Evolutionary conservation across 768 basidiomycete species (phyloP).

Genomic region (Lyophyllum decastes): DNA sequence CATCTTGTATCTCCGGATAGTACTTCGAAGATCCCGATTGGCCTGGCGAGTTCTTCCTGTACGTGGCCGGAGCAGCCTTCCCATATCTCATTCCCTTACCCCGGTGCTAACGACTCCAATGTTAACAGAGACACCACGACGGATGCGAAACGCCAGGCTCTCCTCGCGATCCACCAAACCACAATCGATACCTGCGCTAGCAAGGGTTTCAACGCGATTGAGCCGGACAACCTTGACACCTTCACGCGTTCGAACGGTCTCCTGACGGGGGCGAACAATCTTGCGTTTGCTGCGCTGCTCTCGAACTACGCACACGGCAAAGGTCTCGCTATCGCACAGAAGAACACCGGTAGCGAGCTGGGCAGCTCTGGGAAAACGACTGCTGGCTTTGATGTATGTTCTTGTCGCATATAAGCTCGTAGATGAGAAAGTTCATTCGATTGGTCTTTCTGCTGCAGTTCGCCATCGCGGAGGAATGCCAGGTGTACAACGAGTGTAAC

Average conservation of each 20-base stretch:
- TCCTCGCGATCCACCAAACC: not conserved
- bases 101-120: not conserved
- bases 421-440: not conserved
- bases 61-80: not conserved
- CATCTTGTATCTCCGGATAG: not conserved
- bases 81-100: not conserved
- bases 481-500: not conserved
- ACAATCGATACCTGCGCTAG: not conserved
- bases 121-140: not conserved
- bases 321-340: not conserved
- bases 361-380: not conserved
- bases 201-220: not conserved
- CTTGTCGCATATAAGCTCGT: not conserved
- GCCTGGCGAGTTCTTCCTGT: not conserved
- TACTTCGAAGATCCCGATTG: not conserved
- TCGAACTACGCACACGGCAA: not conserved
- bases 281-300: not conserved
- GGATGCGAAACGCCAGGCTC: not conserved
- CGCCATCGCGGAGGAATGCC: not conserved
- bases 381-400: not conserved
- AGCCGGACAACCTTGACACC: not conserved
- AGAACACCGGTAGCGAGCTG: not conserved
- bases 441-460: not conserved
- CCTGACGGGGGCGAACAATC: not conserved
- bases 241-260: not conserved